Evolutionary conservation across 768 basidiomycete species (phyloP).

Genomic region (Boletus edulis): DNA sequence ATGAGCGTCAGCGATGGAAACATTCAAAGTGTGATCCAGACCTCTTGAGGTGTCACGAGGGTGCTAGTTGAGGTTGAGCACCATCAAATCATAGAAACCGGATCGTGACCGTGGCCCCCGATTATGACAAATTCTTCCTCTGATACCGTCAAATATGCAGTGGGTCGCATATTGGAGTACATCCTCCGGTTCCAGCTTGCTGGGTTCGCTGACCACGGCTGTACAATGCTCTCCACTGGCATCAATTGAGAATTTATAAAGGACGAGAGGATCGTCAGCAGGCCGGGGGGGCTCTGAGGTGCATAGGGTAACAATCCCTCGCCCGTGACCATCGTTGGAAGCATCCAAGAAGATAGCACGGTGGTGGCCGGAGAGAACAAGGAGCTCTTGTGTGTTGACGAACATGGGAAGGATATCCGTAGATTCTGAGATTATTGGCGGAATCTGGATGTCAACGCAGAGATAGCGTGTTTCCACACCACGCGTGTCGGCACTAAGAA

Average conservation of each 20-base stretch:
- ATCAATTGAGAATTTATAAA: conserved; percentile 21
- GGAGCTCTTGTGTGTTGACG: conserved; percentile 11
- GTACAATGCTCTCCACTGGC: conserved; percentile 16
- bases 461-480: conserved; percentile 4
- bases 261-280: background rate
- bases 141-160: conserved; percentile 16
- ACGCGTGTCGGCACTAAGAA: conserved; percentile 2
- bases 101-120: background rate
- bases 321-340: conserved; percentile 15
- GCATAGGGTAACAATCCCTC: conserved; percentile 15
- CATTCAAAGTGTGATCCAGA: background rate
- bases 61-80: conserved; percentile 13
- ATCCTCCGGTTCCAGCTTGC: conserved; percentile 5
- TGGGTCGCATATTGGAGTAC: background rate
- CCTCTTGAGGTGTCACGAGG: background rate
- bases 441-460: conserved; percentile 18
- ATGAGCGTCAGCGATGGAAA: background rate
- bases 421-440: background rate
- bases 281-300: background rate
- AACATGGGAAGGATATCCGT: conserved; percentile 10
- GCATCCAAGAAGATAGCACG: conserved; percentile 2
- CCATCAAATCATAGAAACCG: conserved; percentile 8
- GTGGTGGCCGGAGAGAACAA: conserved; percentile 14
- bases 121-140: conserved; percentile 19
- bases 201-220: conserved; percentile 12